Conservation (phyloP, 2,329 filamentous ascomycete genomes). For the Aspergillus glaucus region DNA sequence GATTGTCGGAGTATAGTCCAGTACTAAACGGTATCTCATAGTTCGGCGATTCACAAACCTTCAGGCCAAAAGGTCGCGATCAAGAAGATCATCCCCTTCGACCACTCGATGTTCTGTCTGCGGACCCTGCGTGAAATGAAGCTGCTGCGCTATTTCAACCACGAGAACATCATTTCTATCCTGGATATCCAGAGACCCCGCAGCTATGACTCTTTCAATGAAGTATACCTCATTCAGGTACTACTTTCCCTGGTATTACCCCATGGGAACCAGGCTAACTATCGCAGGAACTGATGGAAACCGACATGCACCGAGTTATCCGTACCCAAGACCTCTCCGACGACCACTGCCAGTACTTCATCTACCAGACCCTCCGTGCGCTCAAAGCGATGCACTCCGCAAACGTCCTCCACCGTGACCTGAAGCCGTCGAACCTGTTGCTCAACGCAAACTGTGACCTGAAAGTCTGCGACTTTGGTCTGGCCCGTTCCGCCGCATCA, state of each 20-base stretch:
- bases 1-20: constrained; percentile 1
- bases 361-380: constrained; percentile 96
- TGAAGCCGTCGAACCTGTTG: constrained; percentile 95
- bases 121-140: constrained; percentile 98
- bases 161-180: constrained; percentile 99
- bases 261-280: background rate
- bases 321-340: constrained; percentile 97
- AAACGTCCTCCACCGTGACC: constrained; percentile 92
- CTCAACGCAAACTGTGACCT: constrained; percentile 98
- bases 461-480: constrained; percentile 97
- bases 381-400: constrained; percentile 99
- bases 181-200: constrained; percentile 97
- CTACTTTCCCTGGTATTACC: background rate
- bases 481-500: constrained; percentile 89
- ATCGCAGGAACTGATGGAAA: constrained; percentile 90
- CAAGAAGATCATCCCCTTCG: constrained; percentile 99
- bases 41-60: constrained; percentile 95
- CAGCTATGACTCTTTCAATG: constrained; percentile 91
- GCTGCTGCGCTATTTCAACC: constrained; percentile 96
- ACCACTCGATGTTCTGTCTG: constrained; percentile 98
- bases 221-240: constrained; percentile 98
- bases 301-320: constrained; percentile 98
- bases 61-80: constrained; percentile 98
- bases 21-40: constrained; percentile 34
- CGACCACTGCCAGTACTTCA: constrained; percentile 99